Evolutionary conservation across 73 alveolate species (phyloP).

Genomic region (Tetrahymena thermophila): DNA sequence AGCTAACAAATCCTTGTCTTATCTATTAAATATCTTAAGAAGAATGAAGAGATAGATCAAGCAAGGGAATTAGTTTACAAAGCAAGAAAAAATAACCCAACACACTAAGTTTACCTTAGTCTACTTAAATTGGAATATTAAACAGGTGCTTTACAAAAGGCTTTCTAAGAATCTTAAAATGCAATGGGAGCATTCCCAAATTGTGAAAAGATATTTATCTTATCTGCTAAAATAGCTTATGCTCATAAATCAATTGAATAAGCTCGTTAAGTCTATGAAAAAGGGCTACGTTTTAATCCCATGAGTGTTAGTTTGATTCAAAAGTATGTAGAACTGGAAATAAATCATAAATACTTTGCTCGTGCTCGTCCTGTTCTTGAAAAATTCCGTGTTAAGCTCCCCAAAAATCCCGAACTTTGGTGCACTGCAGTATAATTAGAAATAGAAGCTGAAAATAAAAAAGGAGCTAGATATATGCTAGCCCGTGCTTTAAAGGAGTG

Average conservation of each 20-base stretch:
- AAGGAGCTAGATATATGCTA: slow-evolving; percentile 54
- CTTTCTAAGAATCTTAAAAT: slow-evolving; percentile 16
- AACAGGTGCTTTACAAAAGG: slow-evolving; percentile 40
- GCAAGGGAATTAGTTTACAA: neutral
- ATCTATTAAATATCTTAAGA: neutral
- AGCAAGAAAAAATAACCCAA: neutral
- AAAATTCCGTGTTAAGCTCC: slow-evolving; percentile 63
- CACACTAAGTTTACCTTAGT: neutral
- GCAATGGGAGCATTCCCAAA: slow-evolving; percentile 36
- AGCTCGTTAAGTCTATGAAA: slow-evolving; percentile 53
- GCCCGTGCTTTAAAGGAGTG: slow-evolving; percentile 61
- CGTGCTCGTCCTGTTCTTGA: slow-evolving; percentile 67
- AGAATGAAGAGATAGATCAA: neutral
- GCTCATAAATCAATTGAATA: slow-evolving; percentile 25
- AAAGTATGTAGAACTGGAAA: slow-evolving; percentile 56
- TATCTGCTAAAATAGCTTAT: slow-evolving; percentile 38
- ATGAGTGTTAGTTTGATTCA: slow-evolving; percentile 41
- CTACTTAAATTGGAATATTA: neutral
- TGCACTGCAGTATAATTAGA: slow-evolving; percentile 60
- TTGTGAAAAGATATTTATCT: slow-evolving; percentile 47
- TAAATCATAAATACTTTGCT: slow-evolving; percentile 32
- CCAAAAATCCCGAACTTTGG: slow-evolving; percentile 58
- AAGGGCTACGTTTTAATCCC: slow-evolving; percentile 39
- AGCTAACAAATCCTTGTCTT: neutral
- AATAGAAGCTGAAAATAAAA: slow-evolving; percentile 45